Percentiles rank a stretch among this genome's conserved stretches.
Evolutionary conservation across 2,329 filamentous ascomycete genomes (phyloP).

Genomic region (Cladosporium austrohemisphaericum): DNA sequence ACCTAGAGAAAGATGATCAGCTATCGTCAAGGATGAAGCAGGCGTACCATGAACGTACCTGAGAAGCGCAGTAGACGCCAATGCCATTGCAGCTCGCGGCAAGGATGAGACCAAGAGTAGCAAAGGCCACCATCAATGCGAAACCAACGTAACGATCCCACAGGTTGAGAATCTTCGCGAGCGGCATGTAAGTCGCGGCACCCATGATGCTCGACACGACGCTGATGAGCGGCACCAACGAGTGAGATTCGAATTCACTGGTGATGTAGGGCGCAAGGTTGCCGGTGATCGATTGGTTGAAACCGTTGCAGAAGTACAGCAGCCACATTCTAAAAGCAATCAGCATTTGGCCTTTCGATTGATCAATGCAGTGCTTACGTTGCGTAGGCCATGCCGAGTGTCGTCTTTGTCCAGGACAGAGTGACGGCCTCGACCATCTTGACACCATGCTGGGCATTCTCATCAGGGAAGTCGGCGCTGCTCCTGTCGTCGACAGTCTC

Average conservation of each 20-base stretch:
- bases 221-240: conserved; percentile 49
- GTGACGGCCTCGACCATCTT: conserved; percentile 40
- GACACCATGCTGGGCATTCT: conserved; percentile 30
- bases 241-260: conserved; percentile 51
- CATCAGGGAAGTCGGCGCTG: not conserved
- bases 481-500: not conserved
- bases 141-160: conserved; percentile 67
- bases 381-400: conserved; percentile 36
- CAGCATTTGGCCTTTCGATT: too few relatives aligned
- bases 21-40: not conserved
- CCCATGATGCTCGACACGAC: conserved; percentile 54
- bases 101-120: conserved; percentile 37
- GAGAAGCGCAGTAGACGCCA: conserved; percentile 27
- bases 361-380: too few relatives aligned
- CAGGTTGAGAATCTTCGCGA: conserved; percentile 64
- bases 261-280: conserved; percentile 35
- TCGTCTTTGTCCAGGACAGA: conserved; percentile 37
- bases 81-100: conserved; percentile 29
- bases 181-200: conserved; percentile 61
- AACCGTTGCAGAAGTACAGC: conserved; percentile 9
- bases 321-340: conserved; percentile 16
- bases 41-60: not conserved
- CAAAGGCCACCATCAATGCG: conserved; percentile 50
- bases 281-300: conserved; percentile 5
- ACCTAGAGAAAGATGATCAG: conserved; percentile 19